These are phyloP conservation scores for Claviceps digitariae DNA, from an alignment of 2,329 filamentous ascomycete species.

Conservation along the genomic window DNA sequence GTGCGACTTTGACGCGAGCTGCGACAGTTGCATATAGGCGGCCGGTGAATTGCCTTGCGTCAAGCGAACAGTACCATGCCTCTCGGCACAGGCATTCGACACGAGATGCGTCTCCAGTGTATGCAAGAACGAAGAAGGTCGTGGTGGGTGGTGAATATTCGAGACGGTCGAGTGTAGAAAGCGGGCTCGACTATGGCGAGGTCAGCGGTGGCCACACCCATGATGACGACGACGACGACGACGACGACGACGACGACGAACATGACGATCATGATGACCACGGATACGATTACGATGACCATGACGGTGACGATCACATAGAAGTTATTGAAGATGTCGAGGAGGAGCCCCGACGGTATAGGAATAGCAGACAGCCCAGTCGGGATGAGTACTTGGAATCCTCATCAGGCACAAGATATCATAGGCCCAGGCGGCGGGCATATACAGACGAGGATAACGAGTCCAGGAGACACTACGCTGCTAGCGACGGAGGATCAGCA, in stretches of 20 bases:
- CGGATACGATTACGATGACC: background rate
- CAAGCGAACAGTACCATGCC: constrained; percentile 10
- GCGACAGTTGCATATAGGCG: constrained; percentile 19
- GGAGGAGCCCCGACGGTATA: constrained; percentile 8
- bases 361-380: constrained; percentile 11
- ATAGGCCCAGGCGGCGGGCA: constrained; percentile 11
- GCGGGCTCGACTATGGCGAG: constrained; percentile 1
- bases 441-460: constrained; percentile 13
- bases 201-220: background rate
- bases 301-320: constrained; percentile 6
- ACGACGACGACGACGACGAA: background rate
- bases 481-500: constrained; percentile 16
- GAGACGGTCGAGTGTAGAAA: constrained; percentile 2
- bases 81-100: constrained; percentile 4
- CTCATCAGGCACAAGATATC: constrained; percentile 12
- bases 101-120: constrained; percentile 9
- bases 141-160: background rate
- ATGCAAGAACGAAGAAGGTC: constrained; percentile 1
- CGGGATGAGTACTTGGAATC: constrained; percentile 16
- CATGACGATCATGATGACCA: background rate
- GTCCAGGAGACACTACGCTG: constrained; percentile 10
- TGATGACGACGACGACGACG: background rate
- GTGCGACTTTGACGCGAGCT: constrained; percentile 10
- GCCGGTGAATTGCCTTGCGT: constrained; percentile 14
- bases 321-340: constrained; percentile 17